Evolutionary conservation across 768 basidiomycete species (phyloP), one percentile per base, ranked within the genome.

Genomic region (Jaapia argillacea): DNA sequence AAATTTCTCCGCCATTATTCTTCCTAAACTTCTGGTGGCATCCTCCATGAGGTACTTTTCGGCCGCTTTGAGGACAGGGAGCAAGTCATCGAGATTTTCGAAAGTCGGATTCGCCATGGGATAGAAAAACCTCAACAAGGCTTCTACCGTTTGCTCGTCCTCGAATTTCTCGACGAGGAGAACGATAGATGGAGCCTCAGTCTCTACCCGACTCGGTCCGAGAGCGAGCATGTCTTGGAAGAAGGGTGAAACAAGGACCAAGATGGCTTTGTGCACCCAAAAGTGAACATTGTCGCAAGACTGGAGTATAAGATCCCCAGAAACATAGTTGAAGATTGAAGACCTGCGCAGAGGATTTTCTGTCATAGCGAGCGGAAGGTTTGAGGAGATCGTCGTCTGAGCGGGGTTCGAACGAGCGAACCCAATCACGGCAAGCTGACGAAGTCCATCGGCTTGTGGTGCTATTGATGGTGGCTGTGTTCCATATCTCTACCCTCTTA

Each of bases 191-290:
- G 31, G 31, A 10, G 16, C 16, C 10, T 33, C 31, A 16, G 13
- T 14, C 14, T 16, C 12, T 18, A 10, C 18, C 22, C n/a, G 12
- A 24, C 7, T 21, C 27, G 4, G 27, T 10, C 16, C 4, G 13
- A 47, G 24, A 12, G 40, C 16, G n/a, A 52, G 43, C 45, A 50
- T 46, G 22, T 51, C 51, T 16, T 43, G 42, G 40, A 54, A 54
- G 24, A 52, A 36, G 4, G 48, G 35, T 6, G 52, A 54, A 10
- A 48, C 48, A 12, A 36, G 25, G 13, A 36, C 24, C 23, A 54
- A 42, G 36, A 52, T 43, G 21, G 28, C 39, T 18, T 28, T 40
- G 42, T 42, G 44, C 31, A 52, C 52, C 13, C 36, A 28, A 33
- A 54, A 51, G 14, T 47, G 36, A 6, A 45, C 35, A 23, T 23